Percentiles rank a stretch among this genome's conserved stretches.
These are phyloP conservation scores for Scheffersomyces segobiensis DNA, from an alignment of 1,139 yeast species.

Conservation along the genomic window DNA sequence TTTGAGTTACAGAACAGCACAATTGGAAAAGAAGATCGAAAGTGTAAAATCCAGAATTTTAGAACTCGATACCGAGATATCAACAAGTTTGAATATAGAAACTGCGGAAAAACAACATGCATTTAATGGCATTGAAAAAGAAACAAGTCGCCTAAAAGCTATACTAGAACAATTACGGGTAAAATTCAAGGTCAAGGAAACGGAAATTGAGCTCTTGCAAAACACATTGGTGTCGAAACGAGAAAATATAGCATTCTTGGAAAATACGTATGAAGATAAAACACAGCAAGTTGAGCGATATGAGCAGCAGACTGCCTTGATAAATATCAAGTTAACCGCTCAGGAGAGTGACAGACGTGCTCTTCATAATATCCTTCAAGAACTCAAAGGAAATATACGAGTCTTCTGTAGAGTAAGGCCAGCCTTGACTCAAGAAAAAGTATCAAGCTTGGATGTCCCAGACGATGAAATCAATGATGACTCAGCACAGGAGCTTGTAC, in stretches of 20 bases:
- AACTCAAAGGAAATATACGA: constrained; percentile 86
- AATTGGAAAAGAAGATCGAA: constrained; percentile 22
- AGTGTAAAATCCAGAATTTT: constrained; percentile 16
- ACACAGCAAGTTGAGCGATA: constrained; percentile 5
- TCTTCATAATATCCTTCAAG: constrained; percentile 77
- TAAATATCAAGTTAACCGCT: constrained; percentile 22
- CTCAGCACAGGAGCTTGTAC: constrained; percentile 49
- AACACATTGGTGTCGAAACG: constrained; percentile 11
- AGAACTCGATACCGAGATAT: constrained; percentile 6
- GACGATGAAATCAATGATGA: constrained; percentile 48
- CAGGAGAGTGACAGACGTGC: constrained; percentile 51
- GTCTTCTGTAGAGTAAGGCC: constrained; percentile 90
- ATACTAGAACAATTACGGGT: constrained; percentile 10
- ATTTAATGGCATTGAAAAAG: constrained; percentile 4
- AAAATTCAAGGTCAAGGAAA: constrained; percentile 16
- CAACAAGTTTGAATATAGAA: background rate
- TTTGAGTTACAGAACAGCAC: constrained; percentile 16
- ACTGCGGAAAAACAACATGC: constrained; percentile 2
- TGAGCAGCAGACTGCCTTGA: constrained; percentile 13
- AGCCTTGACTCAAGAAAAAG: constrained; percentile 20
- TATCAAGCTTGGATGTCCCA: constrained; percentile 46
- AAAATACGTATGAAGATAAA: constrained; percentile 2
- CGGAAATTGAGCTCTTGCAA: constrained; percentile 21
- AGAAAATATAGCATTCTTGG: constrained; percentile 8
- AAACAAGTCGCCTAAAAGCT: constrained; percentile 4